Evolutionary conservation across 2,329 filamentous ascomycete genomes (phyloP).

Genomic region (Pyricularia sp.): DNA sequence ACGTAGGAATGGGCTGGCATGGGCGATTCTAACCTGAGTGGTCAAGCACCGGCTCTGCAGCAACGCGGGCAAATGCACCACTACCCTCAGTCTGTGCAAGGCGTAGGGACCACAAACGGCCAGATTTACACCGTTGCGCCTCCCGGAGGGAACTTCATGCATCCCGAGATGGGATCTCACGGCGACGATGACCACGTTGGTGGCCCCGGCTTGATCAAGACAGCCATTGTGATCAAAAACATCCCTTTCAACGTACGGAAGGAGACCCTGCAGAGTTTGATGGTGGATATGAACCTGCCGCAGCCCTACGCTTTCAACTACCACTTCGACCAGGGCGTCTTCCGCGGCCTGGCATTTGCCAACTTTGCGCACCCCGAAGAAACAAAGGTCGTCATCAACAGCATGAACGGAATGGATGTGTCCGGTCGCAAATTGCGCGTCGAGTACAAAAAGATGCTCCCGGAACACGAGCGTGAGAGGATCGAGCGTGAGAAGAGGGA

Average conservation of each 20-base stretch:
- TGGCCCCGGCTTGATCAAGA: constrained; percentile 88
- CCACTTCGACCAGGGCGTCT: constrained; percentile 97
- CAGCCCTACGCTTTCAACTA: constrained; percentile 99
- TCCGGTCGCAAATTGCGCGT: constrained; percentile 91
- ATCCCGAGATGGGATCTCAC: constrained; percentile 27
- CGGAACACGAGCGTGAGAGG: constrained; percentile 83
- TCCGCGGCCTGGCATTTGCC: constrained; percentile 90
- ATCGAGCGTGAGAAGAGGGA: constrained; percentile 97
- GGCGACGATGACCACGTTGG: constrained; percentile 32
- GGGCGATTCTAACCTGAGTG: constrained; percentile 7
- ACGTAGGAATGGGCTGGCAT: constrained; percentile 8
- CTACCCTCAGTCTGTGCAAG: neutral
- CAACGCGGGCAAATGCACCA: constrained; percentile 10
- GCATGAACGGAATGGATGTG: constrained; percentile 91
- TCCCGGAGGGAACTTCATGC: constrained; percentile 22
- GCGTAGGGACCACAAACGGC: constrained; percentile 3
- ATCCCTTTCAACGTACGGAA: constrained; percentile 98
- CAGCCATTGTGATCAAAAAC: constrained; percentile 98
- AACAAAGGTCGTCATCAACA: constrained; percentile 83
- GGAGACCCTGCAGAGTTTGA: constrained; percentile 83
- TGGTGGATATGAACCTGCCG: constrained; percentile 89
- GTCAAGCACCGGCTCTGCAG: constrained; percentile 10
- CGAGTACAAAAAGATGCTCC: constrained; percentile 99
- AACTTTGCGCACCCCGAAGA: constrained; percentile 97
- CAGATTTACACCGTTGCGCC: constrained; percentile 4